Evolutionary conservation across 2,329 filamentous ascomycete genomes (phyloP), one percentile per base, ranked within the genome.

Genomic region (Ambrosiella xylebori): DNA sequence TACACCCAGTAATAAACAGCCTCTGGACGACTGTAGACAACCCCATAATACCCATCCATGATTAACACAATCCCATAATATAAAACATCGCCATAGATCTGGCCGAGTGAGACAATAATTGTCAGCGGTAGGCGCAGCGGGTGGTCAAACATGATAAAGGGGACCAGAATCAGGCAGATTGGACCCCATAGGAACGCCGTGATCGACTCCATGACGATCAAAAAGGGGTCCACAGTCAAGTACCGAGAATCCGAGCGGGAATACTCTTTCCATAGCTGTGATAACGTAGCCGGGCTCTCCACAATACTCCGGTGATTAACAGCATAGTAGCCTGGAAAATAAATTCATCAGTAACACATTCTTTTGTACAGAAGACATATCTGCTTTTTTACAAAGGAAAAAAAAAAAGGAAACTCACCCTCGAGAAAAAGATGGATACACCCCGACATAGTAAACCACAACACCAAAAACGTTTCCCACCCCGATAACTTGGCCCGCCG

Each of bases 371-470:
- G 27, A 59, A 51, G 63, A 63, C 15, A 54, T 54, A 3, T 61
- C 39, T 52, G 27, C 7, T n/a, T 37, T 2, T 38, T 27, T 52
- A 11, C 13, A 8, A 19, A 1, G 1, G 19, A 19, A 19, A 19
- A 19, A 19, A 19, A 35, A 41, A 38, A 36, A 53, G 36, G 58
- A 41, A 35, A 19, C 58, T 38, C 62, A 69, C 69, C 71, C 64
- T 76, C 73, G 44, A 75, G 70, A 62, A 72, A 68, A 19, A 71
- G 56, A 61, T 73, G 71, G 61, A 73, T 74, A 61, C 63, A 77
- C 67, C 71, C 78, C 76, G 84, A 86, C 12, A 91, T 73, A 19
- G 84, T 76, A 68, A 90, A 90, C 87, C 87, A 91, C 69, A 88
- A 69, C 19, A 84, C 78, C 3, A 77, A 78, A 11, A 76, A 63